Evolutionary conservation across 23 red algal genomes (phyloP), one percentile per base, ranked within the genome.

Genomic region (Gracilaria caudata): DNA sequence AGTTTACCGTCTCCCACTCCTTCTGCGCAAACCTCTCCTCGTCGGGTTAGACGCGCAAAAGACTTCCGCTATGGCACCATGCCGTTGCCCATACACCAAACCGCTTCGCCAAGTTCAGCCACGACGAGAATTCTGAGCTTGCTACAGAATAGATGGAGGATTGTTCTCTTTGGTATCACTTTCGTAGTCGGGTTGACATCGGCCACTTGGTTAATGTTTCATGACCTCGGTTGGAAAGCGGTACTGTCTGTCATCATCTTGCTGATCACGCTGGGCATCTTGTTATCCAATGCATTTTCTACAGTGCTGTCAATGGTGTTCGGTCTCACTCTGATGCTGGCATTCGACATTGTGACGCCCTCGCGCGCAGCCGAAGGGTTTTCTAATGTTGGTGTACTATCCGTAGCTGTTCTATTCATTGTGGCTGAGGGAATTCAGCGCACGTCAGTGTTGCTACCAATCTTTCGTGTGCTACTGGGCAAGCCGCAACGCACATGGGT

Each of bases 371-470:
- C 84, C 33, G 70, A 53, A 21, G 93, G 93, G 11, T 95, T 95
- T 59, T 86, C 87, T 4, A 95, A 95, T 64, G 36, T 56, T 20
- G 93, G 93, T 26, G 86, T 95, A 7, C 80, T 80, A 10, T 74
- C 93, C 3, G 93, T 95, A 1, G 93, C 93, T 21, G 81, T 95
- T 20, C 73, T 91, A 1, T 95, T 91, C 79, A 84, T 89, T 45
- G 93, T 95, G 14, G 86, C 93, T 24, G 93, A 95, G 28, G 93
- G 93, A 20, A 87, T 95, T 40, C 87, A 95, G 56, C 59, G 93
- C 44, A 95, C 93, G 33, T 80, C 68, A 13, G 51, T 85, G 16
- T 58, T 95, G 64, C 40, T 72, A 34, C 78, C 86, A 20, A 43
- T 91, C 34, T 95, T 95, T 56, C 87, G 93, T 17, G 51, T 84